Evolutionary conservation across 23 red algal genomes (phyloP).

Genomic region (Gracilaria caudata): DNA sequence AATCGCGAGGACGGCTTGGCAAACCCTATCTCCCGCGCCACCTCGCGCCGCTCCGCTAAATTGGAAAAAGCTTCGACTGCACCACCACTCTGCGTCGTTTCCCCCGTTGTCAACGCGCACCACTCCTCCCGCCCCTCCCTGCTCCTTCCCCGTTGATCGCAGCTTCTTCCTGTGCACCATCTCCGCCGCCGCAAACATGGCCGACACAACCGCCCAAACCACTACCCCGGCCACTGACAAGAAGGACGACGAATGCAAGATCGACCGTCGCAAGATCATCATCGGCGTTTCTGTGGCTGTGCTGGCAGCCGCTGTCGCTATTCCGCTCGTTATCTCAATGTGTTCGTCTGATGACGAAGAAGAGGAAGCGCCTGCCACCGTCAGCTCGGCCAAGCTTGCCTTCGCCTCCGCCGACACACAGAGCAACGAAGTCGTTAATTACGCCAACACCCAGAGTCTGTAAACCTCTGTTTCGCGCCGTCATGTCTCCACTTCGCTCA

Average conservation of each 20-base stretch:
- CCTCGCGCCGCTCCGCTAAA: neutral
- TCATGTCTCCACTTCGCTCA: neutral
- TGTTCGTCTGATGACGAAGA: conserved; percentile 28
- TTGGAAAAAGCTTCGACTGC: neutral
- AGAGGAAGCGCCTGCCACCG: conserved; percentile 19
- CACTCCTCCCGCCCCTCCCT: neutral
- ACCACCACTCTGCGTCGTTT: neutral
- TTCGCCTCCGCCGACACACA: neutral
- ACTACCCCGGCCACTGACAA: conserved; percentile 1
- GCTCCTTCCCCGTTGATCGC: neutral
- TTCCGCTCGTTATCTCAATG: conserved; percentile 7
- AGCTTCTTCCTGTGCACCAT: neutral
- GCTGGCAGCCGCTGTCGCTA: conserved; percentile 34
- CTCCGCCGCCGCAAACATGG: neutral
- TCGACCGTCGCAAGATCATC: conserved; percentile 27
- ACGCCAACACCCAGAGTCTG: conserved; percentile 24
- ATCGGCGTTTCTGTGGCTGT: conserved; percentile 39
- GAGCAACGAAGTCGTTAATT: neutral
- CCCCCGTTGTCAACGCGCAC: too few species aligned
- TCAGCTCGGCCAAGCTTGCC: conserved; percentile 11
- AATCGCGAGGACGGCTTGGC: neutral
- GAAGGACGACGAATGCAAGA: conserved; percentile 5
- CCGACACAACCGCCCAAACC: neutral
- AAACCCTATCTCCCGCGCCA: neutral
- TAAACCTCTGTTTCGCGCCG: neutral